Evolutionary conservation across 768 basidiomycete genomes (phyloP), one percentile per base, ranked within the genome.

Genomic region (Mycena vitilis): DNA sequence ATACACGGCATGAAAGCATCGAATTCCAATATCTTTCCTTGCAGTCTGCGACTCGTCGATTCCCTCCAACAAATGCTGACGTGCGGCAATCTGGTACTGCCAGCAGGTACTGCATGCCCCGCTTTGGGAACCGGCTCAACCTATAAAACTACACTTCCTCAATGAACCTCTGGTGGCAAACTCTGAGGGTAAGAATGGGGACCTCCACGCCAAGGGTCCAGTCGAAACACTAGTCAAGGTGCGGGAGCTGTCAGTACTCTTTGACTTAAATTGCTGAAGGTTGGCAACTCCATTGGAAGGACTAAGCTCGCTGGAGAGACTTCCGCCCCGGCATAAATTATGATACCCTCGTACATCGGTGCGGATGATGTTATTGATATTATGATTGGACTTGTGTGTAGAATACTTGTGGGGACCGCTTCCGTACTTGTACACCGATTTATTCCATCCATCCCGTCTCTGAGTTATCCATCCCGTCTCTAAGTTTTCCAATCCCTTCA

Each of bases 221-320:
- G 79, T 90, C n/a, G 93, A 94, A 78, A 93, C 91, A 8, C 75
- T 91, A 15, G 82, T 95, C 53, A 87, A 88, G 81, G 89, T 89
- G 49, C 9, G 55, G 38, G 15, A 45, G 30, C 34, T 38, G 60
- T 15, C 60, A 25, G 12, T 22, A 4, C 23, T 30, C 22, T 37
- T n/a, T n/a, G 23, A 20, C 8, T 60, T 30, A n/a, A n/a, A n/a
- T 20, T 23, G 53, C 40, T 53, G 20, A 8, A 82, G 79, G 81
- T 81, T 42, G 80, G 81, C 56, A 71, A 80, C 61, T 79, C 78
- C 6, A 74, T 82, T 40, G 81, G 81, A 40, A 77, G 30, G 30
- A 30, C 30, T 30, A 30, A 30, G 30, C 30, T 30, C 30, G 30
- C 5, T 30, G 30, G 30, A 30, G 30, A n/a, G n/a, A n/a, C n/a